Evolutionary conservation across 2,329 filamentous ascomycete species (phyloP).

Genomic region (Pestalotiopsis sp.): DNA sequence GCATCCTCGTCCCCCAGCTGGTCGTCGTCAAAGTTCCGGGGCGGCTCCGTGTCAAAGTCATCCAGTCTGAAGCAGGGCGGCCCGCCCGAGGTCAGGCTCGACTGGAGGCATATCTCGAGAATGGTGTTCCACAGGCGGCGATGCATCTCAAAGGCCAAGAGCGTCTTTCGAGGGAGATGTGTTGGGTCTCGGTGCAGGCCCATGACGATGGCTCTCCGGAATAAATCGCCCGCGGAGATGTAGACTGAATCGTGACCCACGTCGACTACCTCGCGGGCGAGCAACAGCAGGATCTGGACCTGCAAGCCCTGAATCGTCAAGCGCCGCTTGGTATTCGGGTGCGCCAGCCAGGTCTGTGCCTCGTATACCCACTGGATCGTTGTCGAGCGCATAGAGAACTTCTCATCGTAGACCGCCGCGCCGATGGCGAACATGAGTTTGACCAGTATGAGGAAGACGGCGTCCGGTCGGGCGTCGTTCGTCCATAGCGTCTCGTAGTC

Average conservation of each 20-base stretch:
- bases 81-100: conserved; percentile 47
- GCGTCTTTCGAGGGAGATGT: conserved; percentile 47
- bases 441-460: conserved; percentile 52
- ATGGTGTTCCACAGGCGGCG: conserved; percentile 59
- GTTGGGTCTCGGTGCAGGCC: conserved; percentile 60
- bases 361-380: conserved; percentile 55
- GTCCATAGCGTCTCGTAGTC: conserved; percentile 23
- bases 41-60: conserved; percentile 52
- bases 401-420: conserved; percentile 46
- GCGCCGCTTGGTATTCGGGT: conserved; percentile 48
- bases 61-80: conserved; percentile 43
- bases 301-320: conserved; percentile 53
- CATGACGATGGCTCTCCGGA: conserved; percentile 59
- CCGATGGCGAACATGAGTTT: conserved; percentile 57
- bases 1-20: conserved; percentile 41
- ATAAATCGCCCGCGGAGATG: conserved; percentile 50
- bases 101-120: conserved; percentile 49
- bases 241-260: conserved; percentile 49
- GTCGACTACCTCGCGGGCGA: conserved; percentile 49
- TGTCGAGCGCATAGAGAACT: conserved; percentile 40
- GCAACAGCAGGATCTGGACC: conserved; percentile 50
- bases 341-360: conserved; percentile 51
- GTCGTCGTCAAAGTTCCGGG: conserved; percentile 52
- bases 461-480: conserved; percentile 14
- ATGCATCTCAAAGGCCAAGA: conserved; percentile 53